Evolutionary conservation across 2,329 filamentous ascomycete species (phyloP), one percentile per base, ranked within the genome.

Genomic region (Aspergillus sp.): DNA sequence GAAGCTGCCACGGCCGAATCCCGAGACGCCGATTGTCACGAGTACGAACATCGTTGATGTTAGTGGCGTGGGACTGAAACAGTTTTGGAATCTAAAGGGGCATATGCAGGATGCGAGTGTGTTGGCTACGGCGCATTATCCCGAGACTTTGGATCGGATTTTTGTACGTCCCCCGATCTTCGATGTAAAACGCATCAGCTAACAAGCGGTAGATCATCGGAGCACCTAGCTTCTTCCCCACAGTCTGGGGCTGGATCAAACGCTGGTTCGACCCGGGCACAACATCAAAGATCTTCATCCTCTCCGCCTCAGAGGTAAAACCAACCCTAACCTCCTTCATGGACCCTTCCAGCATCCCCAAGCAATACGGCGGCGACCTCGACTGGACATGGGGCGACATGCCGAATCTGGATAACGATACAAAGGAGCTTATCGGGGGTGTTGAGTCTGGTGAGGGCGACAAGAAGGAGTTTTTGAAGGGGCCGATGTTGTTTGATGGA

Each of bases 41-140:
- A 90, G 86, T 62, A 95, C 88, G 60, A 96, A 96, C 71, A 95
- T 97, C 59, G 90, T 96, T 49, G 91, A 97, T 66, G 89, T 97
- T 54, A 86, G 83, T 13, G 84, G 85, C 12, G 90, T 96, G 22
- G 88, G 88, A 5, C 69, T 97, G 67, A 89, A 88, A 74, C 90
- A 94, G 73, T 96, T 96, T 67, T 96, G 91, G 91, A 94, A 94
- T 70, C 71, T 97, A 53, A 93, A 94, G 75, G 74, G 73, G 20
- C 91, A 96, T 68, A 95, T 97, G 90, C 90, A 96, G 72, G 86
- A 90, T 61, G 90, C 90, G 2, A 90, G 86, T 62, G 81, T 84
- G 50, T 76, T 96, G 47, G 91, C 91, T 5, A 96, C 90, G 3
- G 89, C 90, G 4, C 88, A 96, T 71, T 97, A 96, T 66, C 91